Evolutionary conservation across 2,329 filamentous ascomycete species (phyloP), one percentile per base, ranked within the genome.

Genomic region (Ophiosphaerella korrae): DNA sequence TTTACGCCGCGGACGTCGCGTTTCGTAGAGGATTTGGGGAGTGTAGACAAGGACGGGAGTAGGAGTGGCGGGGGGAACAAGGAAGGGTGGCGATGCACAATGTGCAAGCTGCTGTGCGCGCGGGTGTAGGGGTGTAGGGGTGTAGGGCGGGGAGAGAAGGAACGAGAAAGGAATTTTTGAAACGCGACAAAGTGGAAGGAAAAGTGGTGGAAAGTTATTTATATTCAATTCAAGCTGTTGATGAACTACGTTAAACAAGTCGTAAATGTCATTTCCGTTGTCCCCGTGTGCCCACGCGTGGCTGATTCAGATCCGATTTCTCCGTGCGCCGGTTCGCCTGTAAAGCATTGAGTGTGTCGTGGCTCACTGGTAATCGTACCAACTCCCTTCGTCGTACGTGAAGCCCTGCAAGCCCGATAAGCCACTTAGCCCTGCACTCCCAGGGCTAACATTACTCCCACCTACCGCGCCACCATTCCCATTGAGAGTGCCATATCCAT

Each of bases 321-420:
- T 21, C 18, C 18, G 18, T 21, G 18, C 18, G 18, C 18, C 18
- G 5, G 18, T 21, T 21, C 18, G 18, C 18, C 18, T 4, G 18
- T 4, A 21, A 21, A 21, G 18, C 3, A 4, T 11, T 6, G 11
- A 29, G 11, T 29, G 26, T 11, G 11, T 8, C n/a, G 11, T 2
- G 26, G 11, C 26, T 29, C 42, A 60, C 18, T 60, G 57, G 21
- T 54, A 60, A 21, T 58, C 50, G 45, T 67, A 68, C 65, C 65
- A 68, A 32, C 55, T 59, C 43, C 49, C 48, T 49, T 68, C 65
- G 42, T 63, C 56, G 38, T 68, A 66, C 24, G 64, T 61, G 33
- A 63, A 66, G 0, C 62, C 58, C 26, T 58, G 55, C 49, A 66
- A 49, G 0, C 52, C 55, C 21, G 49, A 49, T 16, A 57, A 39